Evolutionary conservation across 2,329 filamentous ascomycete genomes (phyloP).

Genomic region (Exophiala alcalophila): DNA sequence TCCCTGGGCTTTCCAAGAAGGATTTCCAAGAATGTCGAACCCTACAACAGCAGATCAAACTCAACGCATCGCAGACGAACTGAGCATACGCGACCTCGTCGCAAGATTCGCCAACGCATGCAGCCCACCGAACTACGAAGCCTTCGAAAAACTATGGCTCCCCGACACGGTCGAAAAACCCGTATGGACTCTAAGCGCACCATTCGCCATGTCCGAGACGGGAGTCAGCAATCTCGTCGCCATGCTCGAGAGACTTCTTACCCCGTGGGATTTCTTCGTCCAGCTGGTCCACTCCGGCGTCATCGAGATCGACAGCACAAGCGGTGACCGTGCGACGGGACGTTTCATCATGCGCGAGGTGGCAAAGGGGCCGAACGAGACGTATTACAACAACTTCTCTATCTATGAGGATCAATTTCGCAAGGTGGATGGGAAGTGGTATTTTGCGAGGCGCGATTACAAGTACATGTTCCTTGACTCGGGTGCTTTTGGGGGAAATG

Average conservation of each 20-base stretch:
- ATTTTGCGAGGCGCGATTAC: conserved; percentile 8
- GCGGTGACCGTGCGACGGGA: too few relatives aligned
- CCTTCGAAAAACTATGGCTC: conserved; percentile 11
- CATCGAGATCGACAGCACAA: conserved; percentile 2
- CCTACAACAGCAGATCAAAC: conserved; percentile 2
- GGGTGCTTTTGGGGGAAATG: conserved; percentile 6
- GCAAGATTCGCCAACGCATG: conserved; percentile 13
- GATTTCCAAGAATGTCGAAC: background rate
- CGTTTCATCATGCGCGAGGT: conserved; percentile 14
- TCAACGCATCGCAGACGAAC: conserved; percentile 10
- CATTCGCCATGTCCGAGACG: conserved; percentile 7
- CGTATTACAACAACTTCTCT: conserved; percentile 19
- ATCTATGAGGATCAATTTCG: conserved; percentile 14
- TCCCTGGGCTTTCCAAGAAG: too few relatives aligned
- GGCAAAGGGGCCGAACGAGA: conserved; percentile 9
- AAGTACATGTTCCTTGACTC: conserved; percentile 20
- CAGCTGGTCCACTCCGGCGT: conserved; percentile 19
- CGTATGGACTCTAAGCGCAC: conserved; percentile 8
- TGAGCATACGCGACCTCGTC: conserved; percentile 9
- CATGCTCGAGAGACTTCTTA: conserved; percentile 7
- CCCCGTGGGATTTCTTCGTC: conserved; percentile 13
- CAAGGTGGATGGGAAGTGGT: conserved; percentile 13
- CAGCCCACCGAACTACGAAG: background rate
- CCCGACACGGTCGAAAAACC: background rate
- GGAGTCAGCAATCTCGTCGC: conserved; percentile 3